Evolutionary conservation across 352 stramenopile species (phyloP), one percentile per base, ranked within the genome.

Genomic region (Phytophthora palmivora): DNA sequence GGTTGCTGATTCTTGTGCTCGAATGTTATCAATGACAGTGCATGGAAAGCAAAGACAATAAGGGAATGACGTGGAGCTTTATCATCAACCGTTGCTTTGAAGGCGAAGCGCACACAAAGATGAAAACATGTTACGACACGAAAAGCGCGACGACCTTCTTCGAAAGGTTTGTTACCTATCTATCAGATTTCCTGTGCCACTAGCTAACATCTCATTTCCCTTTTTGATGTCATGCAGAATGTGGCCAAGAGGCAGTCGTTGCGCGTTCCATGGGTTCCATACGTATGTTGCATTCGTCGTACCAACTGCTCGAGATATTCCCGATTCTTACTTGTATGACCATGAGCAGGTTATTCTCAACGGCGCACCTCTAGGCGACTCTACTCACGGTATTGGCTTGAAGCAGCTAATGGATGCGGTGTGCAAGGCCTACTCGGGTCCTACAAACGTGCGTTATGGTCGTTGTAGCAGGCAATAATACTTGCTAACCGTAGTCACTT

Each of bases 1-100:
- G 10, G 19, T 69, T 46, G 3, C 49, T 58, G 18, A 72, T 33
- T 28, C 32, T 30, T 51, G n/a, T 47, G 16, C n/a, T 48, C 6
- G 33, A 6, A 36, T 34, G 33, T 58, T n/a, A 47, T 60, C 26
- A n/a, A 8, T 51, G 14, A 24, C 9, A 89, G 72, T 92, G 84
- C 38, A 75, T 92, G 42, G 84, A 92, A 64, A 91, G 78, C 54
- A 84, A 84, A 45, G 84, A 92, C 55, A 89, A 91, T 60, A 88
- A 87, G 51, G 82, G 84, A 21, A 67, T 75, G 59, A 84, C 77
- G 32, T 92, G 81, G 84, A 87, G 68, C n/a, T 63, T 62, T 6
- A 78, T 92, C 22, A 73, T 92, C 10, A 63, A 72, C 18, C 78
- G 82, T 16, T 94, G 85, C 53, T 94, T 92, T 66, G 46, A 74